These are phyloP conservation scores for Apiospora aurea DNA, from an alignment of 2,329 filamentous ascomycete species.

Conservation along the genomic window DNA sequence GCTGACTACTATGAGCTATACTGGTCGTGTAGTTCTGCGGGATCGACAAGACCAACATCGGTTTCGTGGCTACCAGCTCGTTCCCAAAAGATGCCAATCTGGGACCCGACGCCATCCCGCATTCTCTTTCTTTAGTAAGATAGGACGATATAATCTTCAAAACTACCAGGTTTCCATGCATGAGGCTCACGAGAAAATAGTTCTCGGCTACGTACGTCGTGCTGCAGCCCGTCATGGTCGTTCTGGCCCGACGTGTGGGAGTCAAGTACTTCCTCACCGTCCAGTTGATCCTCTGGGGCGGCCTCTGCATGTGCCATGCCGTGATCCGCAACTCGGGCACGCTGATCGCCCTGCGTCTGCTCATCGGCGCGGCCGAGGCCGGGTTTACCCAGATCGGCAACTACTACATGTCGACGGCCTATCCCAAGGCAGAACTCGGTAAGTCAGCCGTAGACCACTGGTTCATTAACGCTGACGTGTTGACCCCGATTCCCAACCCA, in stretches of 20 bases:
- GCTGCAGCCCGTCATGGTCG: slow-evolving; percentile 35
- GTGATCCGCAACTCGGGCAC: slow-evolving; percentile 28
- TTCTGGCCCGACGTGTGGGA: slow-evolving; percentile 33
- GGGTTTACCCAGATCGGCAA: slow-evolving; percentile 35
- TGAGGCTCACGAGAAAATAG: not conserved
- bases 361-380: slow-evolving; percentile 34
- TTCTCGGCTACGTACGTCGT: slow-evolving; percentile 36
- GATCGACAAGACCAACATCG: slow-evolving; percentile 36
- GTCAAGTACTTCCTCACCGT: slow-evolving; percentile 29
- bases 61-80: slow-evolving; percentile 35
- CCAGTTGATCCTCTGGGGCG: slow-evolving; percentile 32
- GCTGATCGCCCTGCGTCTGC: slow-evolving; percentile 32
- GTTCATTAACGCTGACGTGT: too few species aligned
- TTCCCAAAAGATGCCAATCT: slow-evolving; percentile 35
- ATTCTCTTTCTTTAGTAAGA: slow-evolving; percentile 32
- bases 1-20: not conserved
- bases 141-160: too few species aligned
- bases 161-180: too few species aligned
- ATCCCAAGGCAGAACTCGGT: slow-evolving; percentile 31
- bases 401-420: slow-evolving; percentile 33
- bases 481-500: not conserved
- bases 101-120: slow-evolving; percentile 33
- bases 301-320: slow-evolving; percentile 35
- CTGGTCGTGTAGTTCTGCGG: slow-evolving; percentile 29
- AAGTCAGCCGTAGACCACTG: too few species aligned